Conservation (phyloP, 768 basidiomycete species). For the Mycena sanguinolenta region DNA sequence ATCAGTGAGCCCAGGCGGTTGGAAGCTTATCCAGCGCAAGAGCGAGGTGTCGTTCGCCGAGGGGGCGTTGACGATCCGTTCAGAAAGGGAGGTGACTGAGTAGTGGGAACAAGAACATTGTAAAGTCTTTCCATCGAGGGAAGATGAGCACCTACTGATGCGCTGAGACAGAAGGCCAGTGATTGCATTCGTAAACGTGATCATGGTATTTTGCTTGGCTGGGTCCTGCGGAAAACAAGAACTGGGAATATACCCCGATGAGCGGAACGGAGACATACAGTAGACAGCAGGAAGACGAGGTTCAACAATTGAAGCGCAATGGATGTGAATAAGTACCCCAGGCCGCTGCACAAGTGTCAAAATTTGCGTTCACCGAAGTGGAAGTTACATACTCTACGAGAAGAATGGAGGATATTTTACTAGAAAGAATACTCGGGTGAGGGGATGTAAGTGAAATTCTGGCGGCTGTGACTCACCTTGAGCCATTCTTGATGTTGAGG, state of each 20-base stretch:
- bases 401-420: conserved; percentile 9
- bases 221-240: too few relatives aligned
- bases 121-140: not conserved
- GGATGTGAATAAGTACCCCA: conserved; percentile 1
- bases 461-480: too few relatives aligned
- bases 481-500: not conserved
- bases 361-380: not conserved
- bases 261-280: not conserved
- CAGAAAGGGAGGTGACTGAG: conserved; percentile 10
- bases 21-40: not conserved
- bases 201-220: conserved; percentile 11
- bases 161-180: conserved; percentile 8
- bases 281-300: conserved; percentile 7
- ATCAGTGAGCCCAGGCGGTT: not conserved
- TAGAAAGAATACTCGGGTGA: too few relatives aligned
- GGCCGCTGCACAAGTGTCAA: not conserved
- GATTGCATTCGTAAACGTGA: conserved; percentile 9
- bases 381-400: not conserved
- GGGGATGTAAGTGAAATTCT: too few relatives aligned
- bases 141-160: not conserved
- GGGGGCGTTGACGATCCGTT: conserved; percentile 1
- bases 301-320: conserved; percentile 6
- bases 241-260: too few relatives aligned
- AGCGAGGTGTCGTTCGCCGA: not conserved
- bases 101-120: not conserved